These are phyloP conservation scores for Euphorbia pulcherrima DNA, from an alignment of 345 rosid genomes.

Conservation along the genomic window DNA sequence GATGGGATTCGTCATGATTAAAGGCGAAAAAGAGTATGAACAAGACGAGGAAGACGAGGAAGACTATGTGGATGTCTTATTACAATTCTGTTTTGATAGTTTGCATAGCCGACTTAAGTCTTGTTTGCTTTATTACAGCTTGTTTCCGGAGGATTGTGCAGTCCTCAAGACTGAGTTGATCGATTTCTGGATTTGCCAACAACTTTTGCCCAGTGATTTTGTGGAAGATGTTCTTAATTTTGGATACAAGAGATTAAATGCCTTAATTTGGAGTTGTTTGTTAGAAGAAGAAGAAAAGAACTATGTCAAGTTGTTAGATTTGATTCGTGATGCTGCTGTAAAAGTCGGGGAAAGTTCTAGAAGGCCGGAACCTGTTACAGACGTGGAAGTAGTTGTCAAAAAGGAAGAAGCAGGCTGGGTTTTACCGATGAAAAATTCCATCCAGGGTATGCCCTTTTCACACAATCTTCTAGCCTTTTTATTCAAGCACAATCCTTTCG, in stretches of 20 bases:
- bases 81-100: neutral
- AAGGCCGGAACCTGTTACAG: neutral
- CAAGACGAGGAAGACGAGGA: too few species aligned
- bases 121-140: neutral
- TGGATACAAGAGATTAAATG: neutral
- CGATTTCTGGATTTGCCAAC: neutral
- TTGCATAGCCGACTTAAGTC: neutral
- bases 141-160: neutral
- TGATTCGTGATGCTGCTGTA: neutral
- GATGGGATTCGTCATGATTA: neutral
- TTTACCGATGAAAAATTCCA: neutral
- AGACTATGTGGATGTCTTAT: neutral
- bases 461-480: neutral
- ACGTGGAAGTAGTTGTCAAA: too few species aligned
- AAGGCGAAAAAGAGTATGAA: neutral
- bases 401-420: neutral
- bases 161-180: neutral
- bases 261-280: neutral
- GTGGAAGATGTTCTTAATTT: neutral
- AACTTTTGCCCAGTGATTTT: neutral
- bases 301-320: neutral
- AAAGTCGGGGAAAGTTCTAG: too few species aligned
- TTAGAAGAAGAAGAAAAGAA: neutral
- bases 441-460: neutral
- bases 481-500: neutral